Percentiles rank a stretch among this genome's conserved stretches.
Conservation (phyloP, 768 basidiomycete species). For the Lentinula raphanica region DNA sequence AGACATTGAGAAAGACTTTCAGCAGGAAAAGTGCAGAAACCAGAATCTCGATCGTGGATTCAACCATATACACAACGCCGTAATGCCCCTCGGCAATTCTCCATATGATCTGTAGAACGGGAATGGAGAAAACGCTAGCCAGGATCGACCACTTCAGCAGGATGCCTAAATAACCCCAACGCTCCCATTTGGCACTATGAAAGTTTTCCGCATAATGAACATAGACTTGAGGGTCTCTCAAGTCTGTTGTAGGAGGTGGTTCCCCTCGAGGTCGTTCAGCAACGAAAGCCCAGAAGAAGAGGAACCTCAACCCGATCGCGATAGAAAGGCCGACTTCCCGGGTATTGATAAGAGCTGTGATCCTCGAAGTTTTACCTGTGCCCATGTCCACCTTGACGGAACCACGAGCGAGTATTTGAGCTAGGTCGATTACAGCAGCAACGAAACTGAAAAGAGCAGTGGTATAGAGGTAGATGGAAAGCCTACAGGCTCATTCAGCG, state of each 20-base stretch:
- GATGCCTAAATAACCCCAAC: slow-evolving; percentile 55
- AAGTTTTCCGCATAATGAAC: slow-evolving; percentile 15
- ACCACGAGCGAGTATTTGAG: slow-evolving; percentile 42
- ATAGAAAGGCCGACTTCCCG: slow-evolving; percentile 58
- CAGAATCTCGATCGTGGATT: slow-evolving; percentile 53
- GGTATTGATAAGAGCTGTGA: slow-evolving; percentile 35
- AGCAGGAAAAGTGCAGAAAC: slow-evolving; percentile 54
- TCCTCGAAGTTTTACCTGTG: slow-evolving; percentile 21
- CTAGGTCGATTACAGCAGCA: slow-evolving; percentile 59
- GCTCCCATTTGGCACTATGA: slow-evolving; percentile 62
- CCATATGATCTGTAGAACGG: slow-evolving; percentile 62
- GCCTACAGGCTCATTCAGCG: slow-evolving; percentile 21
- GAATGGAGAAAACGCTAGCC: slow-evolving; percentile 36
- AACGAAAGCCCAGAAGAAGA: slow-evolving; percentile 69
- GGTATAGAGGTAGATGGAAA: slow-evolving; percentile 46
- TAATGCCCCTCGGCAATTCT: slow-evolving; percentile 39
- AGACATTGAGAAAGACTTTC: slow-evolving; percentile 57
- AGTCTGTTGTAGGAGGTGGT: slow-evolving; percentile 12
- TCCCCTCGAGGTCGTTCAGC: slow-evolving; percentile 50
- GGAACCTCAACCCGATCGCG: slow-evolving; percentile 51
- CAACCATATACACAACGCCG: slow-evolving; percentile 50
- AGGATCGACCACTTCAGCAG: slow-evolving; percentile 50
- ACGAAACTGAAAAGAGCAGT: slow-evolving; percentile 58
- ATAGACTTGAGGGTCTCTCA: slow-evolving; percentile 7
- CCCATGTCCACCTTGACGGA: slow-evolving; percentile 18